Evolutionary conservation across 768 basidiomycete genomes (phyloP), one percentile per base, ranked within the genome.

Genomic region (Auricularia auricula-judae): DNA sequence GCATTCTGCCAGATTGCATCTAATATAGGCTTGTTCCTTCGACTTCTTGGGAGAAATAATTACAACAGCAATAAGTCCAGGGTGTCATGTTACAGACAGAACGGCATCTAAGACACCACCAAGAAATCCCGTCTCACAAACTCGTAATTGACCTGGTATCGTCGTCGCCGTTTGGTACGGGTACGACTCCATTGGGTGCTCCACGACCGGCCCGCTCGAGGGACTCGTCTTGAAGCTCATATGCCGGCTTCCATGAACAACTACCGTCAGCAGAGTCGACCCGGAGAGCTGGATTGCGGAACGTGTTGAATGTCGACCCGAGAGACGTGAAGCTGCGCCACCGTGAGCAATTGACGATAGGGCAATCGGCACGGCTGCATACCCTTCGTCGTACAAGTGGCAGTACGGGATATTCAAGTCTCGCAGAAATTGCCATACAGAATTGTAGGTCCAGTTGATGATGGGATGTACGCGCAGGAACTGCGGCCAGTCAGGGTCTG

Each of bases 401-500:
- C 97, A 99, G 72, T 95, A 99, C 1, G 89, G 91, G 3, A 99
- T 84, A 3, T 85, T 73, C 21, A 94, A 75, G 62, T 77, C 76
- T 18, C 85, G 80, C 54, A 99, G 78, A 76, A 95, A 99, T 2
- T 77, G 76, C 97, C 97, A 99, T 3, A 99, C 85, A 67, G 95
- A 86, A 10, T 76, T 72, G 75, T 99, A 99, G 1, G 85, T 80
- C 56, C 97, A 99, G 72, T 98, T 87, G 65, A 99, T 90, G 70
- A 99, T 89, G 0, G 97, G 97, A 72, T 98, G 95, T 21, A 98
- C 84, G 21, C 97, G 86, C 72, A 93, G 87, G 69, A 93, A 93
- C 3, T 72, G 70, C 5, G 97, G 96, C 97, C 97, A 99, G 63
- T 82, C 88, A 0, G 84, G 77, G 74, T 99, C 97, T 3, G 94